Evolutionary conservation across 805 yeast genomes (phyloP).

Genomic region (Priceomyces fermenticarens): DNA sequence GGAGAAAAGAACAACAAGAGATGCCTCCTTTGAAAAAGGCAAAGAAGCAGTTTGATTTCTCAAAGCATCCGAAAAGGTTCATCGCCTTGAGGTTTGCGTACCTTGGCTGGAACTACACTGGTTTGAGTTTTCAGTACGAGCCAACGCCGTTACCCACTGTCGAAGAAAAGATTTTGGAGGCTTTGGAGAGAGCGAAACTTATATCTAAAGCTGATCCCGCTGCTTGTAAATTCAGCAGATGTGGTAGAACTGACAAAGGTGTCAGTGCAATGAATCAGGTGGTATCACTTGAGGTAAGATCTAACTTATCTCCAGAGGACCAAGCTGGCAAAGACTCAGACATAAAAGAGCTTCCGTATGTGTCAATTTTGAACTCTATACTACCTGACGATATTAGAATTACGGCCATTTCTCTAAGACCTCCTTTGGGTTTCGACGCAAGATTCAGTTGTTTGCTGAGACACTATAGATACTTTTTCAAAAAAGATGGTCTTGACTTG

Average conservation of each 20-base stretch:
- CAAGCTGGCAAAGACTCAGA: constrained; percentile 59
- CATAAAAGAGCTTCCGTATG: constrained; percentile 68
- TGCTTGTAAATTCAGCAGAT: constrained; percentile 74
- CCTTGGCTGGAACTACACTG: constrained; percentile 92
- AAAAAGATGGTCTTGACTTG: constrained; percentile 54
- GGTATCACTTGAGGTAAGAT: constrained; percentile 73
- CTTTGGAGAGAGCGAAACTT: constrained; percentile 63
- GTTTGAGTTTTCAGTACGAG: constrained; percentile 78
- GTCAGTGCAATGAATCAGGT: constrained; percentile 97
- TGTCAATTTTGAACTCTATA: constrained; percentile 68
- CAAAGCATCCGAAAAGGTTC: constrained; percentile 58
- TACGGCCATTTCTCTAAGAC: constrained; percentile 79
- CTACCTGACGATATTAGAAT: constrained; percentile 80
- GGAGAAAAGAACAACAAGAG: constrained; percentile 1
- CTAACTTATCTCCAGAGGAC: constrained; percentile 60
- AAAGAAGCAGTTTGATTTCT: constrained; percentile 58
- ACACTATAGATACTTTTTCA: constrained; percentile 82
- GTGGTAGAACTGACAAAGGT: constrained; percentile 96
- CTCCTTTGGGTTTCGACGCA: constrained; percentile 84
- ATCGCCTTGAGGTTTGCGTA: constrained; percentile 85
- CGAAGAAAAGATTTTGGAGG: constrained; percentile 72
- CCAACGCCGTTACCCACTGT: constrained; percentile 82
- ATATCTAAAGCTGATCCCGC: constrained; percentile 58
- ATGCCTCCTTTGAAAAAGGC: constrained; percentile 6
- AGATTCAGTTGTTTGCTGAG: constrained; percentile 85